A percentile compares a stretch with the other conserved stretches of the same genome.
Conservation (phyloP, 176 grass and related monocot species). For the Ananas comosus region DNA sequence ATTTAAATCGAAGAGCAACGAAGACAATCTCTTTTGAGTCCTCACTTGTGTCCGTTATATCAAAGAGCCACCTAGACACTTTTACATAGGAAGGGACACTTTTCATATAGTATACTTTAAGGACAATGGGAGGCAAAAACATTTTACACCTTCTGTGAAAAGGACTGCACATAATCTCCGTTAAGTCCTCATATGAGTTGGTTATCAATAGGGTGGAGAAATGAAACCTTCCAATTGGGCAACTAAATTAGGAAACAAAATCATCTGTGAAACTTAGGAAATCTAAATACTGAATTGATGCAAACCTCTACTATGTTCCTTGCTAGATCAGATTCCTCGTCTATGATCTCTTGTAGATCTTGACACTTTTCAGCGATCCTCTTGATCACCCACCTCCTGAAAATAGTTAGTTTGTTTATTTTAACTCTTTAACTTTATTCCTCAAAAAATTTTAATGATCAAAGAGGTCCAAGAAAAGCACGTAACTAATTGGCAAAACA, state of each 20-base stretch:
- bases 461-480: neutral
- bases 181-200: too few relatives aligned
- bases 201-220: neutral
- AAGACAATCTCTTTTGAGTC: too few relatives aligned
- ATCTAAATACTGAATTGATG: neutral
- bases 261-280: constrained; percentile 5
- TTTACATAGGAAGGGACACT: too few relatives aligned
- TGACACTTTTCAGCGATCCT: constrained; percentile 42
- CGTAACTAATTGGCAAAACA: neutral
- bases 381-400: constrained; percentile 87
- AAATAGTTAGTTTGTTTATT: constrained; percentile 5
- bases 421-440: constrained; percentile 3
- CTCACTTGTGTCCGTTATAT: too few relatives aligned
- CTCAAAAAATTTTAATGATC: neutral
- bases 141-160: too few relatives aligned
- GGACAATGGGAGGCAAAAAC: too few relatives aligned
- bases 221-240: too few relatives aligned
- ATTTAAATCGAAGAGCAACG: too few relatives aligned
- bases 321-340: constrained; percentile 60
- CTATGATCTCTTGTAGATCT: constrained; percentile 36
- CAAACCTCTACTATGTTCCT: constrained; percentile 76
- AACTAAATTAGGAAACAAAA: constrained; percentile 14
- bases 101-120: too few relatives aligned
- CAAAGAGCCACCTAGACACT: too few relatives aligned
- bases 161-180: too few relatives aligned